Evolutionary conservation across 192 early-diverging fungal species (phyloP).

Genomic region (Blastocladiella britannica): DNA sequence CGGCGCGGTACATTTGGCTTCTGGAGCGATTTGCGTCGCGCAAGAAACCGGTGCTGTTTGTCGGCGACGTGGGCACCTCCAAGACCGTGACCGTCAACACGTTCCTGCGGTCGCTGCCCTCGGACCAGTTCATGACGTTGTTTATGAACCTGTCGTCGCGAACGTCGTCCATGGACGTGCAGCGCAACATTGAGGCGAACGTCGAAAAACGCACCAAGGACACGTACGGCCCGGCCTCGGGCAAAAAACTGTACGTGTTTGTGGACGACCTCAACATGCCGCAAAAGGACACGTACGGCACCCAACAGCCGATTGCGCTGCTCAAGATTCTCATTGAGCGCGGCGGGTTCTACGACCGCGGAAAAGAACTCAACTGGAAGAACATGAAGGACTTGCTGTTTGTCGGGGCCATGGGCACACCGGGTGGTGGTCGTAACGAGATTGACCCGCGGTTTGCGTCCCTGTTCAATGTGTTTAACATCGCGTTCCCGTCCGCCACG

Average conservation of each 20-base stretch:
- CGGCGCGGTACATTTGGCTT: conserved; percentile 86
- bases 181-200: conserved; percentile 91
- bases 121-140: conserved; percentile 83
- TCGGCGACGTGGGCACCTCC: conserved; percentile 94
- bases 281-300: conserved; percentile 84
- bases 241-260: conserved; percentile 92
- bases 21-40: conserved; percentile 86
- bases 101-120: conserved; percentile 74
- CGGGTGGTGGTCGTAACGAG: conserved; percentile 93
- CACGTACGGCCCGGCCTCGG: conserved; percentile 56
- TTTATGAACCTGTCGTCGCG: conserved; percentile 92
- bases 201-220: conserved; percentile 95
- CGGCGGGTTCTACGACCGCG: conserved; percentile 86
- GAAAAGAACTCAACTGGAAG: conserved; percentile 80
- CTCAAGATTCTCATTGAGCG: conserved; percentile 84
- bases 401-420: conserved; percentile 98
- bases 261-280: conserved; percentile 99
- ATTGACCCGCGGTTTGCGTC: conserved; percentile 87
- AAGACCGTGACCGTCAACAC: conserved; percentile 99
- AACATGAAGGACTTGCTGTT: conserved; percentile 92
- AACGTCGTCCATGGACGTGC: conserved; percentile 79
- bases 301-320: conserved; percentile 93
- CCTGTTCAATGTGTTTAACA: conserved; percentile 86
- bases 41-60: conserved; percentile 81
- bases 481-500: conserved; percentile 85